Conservation (phyloP, 495 filamentous ascomycete species). For the Rhypophila decipiens region DNA sequence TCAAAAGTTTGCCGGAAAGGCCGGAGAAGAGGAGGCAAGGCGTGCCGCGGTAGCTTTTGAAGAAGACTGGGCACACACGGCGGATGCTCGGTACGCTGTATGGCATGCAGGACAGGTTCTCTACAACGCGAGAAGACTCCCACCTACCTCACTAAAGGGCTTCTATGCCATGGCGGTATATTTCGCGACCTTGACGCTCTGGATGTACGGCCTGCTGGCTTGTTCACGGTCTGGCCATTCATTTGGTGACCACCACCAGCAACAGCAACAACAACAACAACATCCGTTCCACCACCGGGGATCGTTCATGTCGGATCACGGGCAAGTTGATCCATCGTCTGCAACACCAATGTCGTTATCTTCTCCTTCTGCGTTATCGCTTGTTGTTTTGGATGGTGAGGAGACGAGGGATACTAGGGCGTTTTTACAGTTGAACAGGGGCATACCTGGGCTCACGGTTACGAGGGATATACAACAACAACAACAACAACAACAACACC, state of each 20-base stretch:
- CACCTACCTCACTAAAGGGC: slow-evolving; percentile 34
- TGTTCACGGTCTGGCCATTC: background rate
- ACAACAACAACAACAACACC: background rate
- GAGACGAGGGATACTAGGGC: slow-evolving; percentile 7
- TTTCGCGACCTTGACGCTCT: slow-evolving; percentile 50
- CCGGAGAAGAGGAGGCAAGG: slow-evolving; percentile 48
- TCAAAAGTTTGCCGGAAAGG: slow-evolving; percentile 51
- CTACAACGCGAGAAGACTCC: slow-evolving; percentile 40
- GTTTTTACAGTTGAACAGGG: slow-evolving; percentile 14
- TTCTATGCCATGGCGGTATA: slow-evolving; percentile 52
- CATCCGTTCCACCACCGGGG: too few relatives aligned
- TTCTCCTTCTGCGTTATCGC: too few relatives aligned
- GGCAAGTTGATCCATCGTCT: too few relatives aligned
- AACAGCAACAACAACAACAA: too few relatives aligned
- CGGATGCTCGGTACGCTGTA: slow-evolving; percentile 43
- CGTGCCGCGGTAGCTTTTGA: slow-evolving; percentile 39
- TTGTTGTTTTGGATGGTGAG: slow-evolving; percentile 13
- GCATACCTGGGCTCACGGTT: slow-evolving; percentile 9
- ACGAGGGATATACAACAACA: background rate
- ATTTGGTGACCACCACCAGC: too few relatives aligned
- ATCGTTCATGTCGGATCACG: too few relatives aligned
- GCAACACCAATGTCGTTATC: too few relatives aligned
- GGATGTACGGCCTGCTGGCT: slow-evolving; percentile 41
- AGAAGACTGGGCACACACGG: slow-evolving; percentile 40
- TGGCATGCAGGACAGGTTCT: slow-evolving; percentile 57